phyloP scores from a whole-genome alignment of 208 protist genomes.

The Leishmania tropica region DNA sequence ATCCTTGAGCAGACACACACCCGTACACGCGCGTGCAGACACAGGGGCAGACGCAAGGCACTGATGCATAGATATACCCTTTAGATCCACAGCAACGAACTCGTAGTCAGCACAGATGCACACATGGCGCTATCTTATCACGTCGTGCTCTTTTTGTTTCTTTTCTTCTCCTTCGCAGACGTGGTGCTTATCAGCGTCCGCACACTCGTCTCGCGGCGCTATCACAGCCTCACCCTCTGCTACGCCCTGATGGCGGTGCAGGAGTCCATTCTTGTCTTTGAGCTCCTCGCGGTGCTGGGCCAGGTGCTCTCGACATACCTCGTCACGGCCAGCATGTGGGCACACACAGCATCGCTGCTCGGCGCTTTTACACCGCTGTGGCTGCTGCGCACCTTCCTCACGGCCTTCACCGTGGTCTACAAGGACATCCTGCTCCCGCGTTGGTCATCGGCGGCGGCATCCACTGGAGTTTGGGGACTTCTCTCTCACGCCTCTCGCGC shows the following conservation, averaged over 20 bases:
- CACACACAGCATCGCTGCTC: conserved; percentile 22
- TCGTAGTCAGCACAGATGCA: neutral
- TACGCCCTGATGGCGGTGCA: conserved; percentile 48
- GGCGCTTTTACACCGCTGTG: conserved; percentile 30
- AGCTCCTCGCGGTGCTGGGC: conserved; percentile 28
- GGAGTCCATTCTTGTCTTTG: conserved; percentile 43
- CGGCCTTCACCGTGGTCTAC: conserved; percentile 53
- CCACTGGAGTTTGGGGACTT: neutral
- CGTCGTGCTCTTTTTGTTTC: conserved; percentile 16
- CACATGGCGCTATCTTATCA: conserved; percentile 23
- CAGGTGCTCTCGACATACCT: conserved; percentile 45
- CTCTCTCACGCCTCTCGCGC: conserved; percentile 14
- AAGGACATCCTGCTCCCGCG: conserved; percentile 39
- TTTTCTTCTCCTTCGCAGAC: conserved; percentile 35
- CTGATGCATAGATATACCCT: neutral
- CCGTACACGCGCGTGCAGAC: neutral
- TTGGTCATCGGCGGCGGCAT: conserved; percentile 2
- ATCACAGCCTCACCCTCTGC: conserved; percentile 17
- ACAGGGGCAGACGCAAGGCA: neutral
- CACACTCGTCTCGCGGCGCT: conserved; percentile 23
- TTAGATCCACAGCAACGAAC: neutral
- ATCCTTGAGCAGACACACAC: neutral
- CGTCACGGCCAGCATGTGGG: conserved; percentile 38
- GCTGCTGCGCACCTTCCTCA: conserved; percentile 43
- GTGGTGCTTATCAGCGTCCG: conserved; percentile 44